phyloP scores from a whole-genome alignment of 768 basidiomycete genomes.

The Pisolithus orientalis region DNA sequence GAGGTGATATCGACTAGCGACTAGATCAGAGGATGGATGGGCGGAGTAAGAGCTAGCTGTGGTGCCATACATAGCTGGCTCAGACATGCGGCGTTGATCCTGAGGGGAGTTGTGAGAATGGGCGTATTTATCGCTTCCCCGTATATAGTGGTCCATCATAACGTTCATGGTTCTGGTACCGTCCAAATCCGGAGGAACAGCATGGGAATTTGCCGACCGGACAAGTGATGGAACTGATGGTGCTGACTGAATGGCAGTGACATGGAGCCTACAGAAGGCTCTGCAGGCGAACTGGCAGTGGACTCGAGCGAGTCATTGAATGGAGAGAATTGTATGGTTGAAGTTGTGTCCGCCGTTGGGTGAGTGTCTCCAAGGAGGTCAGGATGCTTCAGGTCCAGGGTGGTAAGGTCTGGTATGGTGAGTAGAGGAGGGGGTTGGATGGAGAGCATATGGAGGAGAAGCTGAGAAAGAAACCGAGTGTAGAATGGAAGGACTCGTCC shows the following conservation, averaged over 20 bases:
- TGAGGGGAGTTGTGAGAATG: slow-evolving; percentile 32
- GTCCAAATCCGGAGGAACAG: slow-evolving; percentile 31
- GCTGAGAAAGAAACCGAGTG: slow-evolving; percentile 20
- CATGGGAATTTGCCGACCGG: slow-evolving; percentile 34
- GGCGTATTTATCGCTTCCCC: slow-evolving; percentile 30
- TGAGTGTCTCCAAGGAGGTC: no score
- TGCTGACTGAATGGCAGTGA: slow-evolving; percentile 38
- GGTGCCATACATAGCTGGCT: slow-evolving; percentile 47
- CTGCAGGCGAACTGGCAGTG: slow-evolving; percentile 37
- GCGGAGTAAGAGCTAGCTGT: slow-evolving; percentile 32
- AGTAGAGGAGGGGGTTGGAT: slow-evolving; percentile 22
- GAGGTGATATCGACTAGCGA: slow-evolving; percentile 32
- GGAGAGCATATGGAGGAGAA: slow-evolving; percentile 3
- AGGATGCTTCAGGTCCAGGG: no score
- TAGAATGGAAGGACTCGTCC: slow-evolving; percentile 5
- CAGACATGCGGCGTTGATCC: slow-evolving; percentile 66
- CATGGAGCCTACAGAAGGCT: slow-evolving; percentile 28
- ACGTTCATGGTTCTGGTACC: slow-evolving; percentile 32
- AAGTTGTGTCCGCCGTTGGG: no score
- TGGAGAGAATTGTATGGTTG: slow-evolving; percentile 14
- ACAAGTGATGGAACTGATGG: slow-evolving; percentile 40
- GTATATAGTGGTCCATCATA: slow-evolving; percentile 36
- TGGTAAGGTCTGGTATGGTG: slow-evolving; percentile 12
- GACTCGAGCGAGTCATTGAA: slow-evolving; percentile 9
- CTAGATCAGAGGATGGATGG: slow-evolving; percentile 25